Evolutionary conservation across 345 rosid species (phyloP), one percentile per base, ranked within the genome.

Genomic region (Syzygium grande): DNA sequence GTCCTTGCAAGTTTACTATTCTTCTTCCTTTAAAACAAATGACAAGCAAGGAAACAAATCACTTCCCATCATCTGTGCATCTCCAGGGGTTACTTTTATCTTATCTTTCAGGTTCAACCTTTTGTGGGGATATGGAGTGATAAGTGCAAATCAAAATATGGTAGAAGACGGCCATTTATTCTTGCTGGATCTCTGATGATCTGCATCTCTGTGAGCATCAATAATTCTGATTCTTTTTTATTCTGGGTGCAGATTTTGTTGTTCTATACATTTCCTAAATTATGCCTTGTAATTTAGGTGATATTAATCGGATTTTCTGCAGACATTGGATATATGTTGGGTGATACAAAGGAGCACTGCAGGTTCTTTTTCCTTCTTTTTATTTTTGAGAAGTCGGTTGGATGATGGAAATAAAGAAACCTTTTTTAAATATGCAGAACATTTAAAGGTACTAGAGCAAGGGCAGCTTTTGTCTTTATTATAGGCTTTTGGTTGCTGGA

Each of bases 101-200:
- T 53, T 56, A 46, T 49, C 80, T 87, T 86, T 86, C 91, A 96
- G 99, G 98, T 96, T 91, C 99, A 98, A 94, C 99, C 99, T 88
- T 96, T 95, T 92, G 98, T 98, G 88, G 99, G 99, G 80, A 96
- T 95, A 78, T 96, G 99, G 99, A 98, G 99, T 91, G 99, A 96
- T 90, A 98, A 96, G 89, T 98, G 98, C 91, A 90, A 94, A 88
- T 96, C 99, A 59, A 96, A 94, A 89, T 96, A 92, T 85, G 99
- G 99, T 89, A 94, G 98, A 91, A 93, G 98, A 88, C 91, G 99
- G 51, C 98, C 99, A 17, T 98, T 95, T 91, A 98, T 98, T 92
- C 97, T 98, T 87, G 96, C 93, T 68, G 99, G 98, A 89, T 93
- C 98, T 85, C 91, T 98, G 79, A 92, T 98, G 97, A 98, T 98